These are phyloP conservation scores for Lasiosphaeriaceae sp. DNA, from an alignment of 495 filamentous ascomycete genomes.

Conservation along the genomic window DNA sequence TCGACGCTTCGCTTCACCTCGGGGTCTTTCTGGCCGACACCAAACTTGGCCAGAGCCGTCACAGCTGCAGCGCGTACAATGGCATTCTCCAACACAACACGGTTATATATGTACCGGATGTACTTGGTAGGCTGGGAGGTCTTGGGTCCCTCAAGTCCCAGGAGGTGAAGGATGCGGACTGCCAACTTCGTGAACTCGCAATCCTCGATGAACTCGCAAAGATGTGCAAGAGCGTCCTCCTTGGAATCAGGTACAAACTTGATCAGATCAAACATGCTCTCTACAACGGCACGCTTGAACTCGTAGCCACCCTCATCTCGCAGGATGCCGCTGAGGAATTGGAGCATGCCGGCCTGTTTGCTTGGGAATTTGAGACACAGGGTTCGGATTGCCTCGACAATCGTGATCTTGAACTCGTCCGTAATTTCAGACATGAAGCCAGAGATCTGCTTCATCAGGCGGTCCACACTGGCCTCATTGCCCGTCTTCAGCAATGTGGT, in stretches of 20 bases:
- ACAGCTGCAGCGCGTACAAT: conserved; percentile 94
- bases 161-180: conserved; percentile 87
- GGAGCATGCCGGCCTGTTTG: conserved; percentile 97
- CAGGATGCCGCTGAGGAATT: conserved; percentile 90
- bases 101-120: conserved; percentile 98
- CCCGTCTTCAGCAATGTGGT: conserved; percentile 97
- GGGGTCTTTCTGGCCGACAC: conserved; percentile 91
- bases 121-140: conserved; percentile 97
- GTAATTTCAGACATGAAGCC: conserved; percentile 98
- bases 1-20: conserved; percentile 94
- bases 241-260: conserved; percentile 98
- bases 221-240: conserved; percentile 92
- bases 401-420: conserved; percentile 99
- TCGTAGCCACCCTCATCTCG: conserved; percentile 97
- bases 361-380: conserved; percentile 95
- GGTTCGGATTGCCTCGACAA: conserved; percentile 95
- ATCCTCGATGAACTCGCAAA: conserved; percentile 99
- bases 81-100: conserved; percentile 95
- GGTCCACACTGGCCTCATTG: conserved; percentile 94
- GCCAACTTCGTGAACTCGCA: conserved; percentile 99
- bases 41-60: conserved; percentile 94
- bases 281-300: conserved; percentile 95
- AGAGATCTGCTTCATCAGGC: conserved; percentile 97
- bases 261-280: conserved; percentile 99
- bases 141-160: conserved; percentile 92